Base-by-base conservation (phyloP, 495 filamentous ascomycete genomes). In the Daldinia bambusicola region DNA sequence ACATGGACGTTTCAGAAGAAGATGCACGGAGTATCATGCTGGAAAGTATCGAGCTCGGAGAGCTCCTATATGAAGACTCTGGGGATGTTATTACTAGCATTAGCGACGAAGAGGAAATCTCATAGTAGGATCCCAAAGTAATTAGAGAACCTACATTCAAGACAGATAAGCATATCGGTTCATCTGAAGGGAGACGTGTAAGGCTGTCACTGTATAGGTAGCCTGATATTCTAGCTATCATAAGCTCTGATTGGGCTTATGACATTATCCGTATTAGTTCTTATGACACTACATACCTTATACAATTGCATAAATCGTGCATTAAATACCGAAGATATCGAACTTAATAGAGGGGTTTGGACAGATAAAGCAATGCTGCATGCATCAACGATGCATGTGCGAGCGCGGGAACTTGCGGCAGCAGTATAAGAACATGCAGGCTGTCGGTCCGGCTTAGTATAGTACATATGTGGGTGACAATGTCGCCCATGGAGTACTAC, bases 11-110 rank as follows among this genome's bases (percentile, higher is more conserved):
- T n/a, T 79, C 80, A 6, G 87, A 87, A 59, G 87, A 88, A 51
- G 76, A 84, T 67, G 93, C 94, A 14, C 84, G 90, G 73, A 76
- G 81, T 58, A 88, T 97, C 20, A 71, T 98, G 71, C 77, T 83
- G 8, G 91, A 94, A 32, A 97, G 93, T 75, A 85, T 86, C 26
- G 86, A 87, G n/a, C 78, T 98, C 13, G 95, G 95, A 10, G 88
- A 93, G 69, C 81, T 92, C 61, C 63, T 98, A 59, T 88, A 96
- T 74, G 88, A 90, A 64, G 87, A 90, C 74, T 76, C 84, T 34
- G 86, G 87, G 20, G 90, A 93, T 69, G 81, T 87, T 26, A 84
- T 91, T 41, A 81, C 78, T 4, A 78, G 86, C 50, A 79, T 82
- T 12, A 75, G 81, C 9, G 82, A 84, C 10, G 83, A 84, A 32